Conservation (phyloP, 352 stramenopile genomes). For the Phytophthora sojae region DNA sequence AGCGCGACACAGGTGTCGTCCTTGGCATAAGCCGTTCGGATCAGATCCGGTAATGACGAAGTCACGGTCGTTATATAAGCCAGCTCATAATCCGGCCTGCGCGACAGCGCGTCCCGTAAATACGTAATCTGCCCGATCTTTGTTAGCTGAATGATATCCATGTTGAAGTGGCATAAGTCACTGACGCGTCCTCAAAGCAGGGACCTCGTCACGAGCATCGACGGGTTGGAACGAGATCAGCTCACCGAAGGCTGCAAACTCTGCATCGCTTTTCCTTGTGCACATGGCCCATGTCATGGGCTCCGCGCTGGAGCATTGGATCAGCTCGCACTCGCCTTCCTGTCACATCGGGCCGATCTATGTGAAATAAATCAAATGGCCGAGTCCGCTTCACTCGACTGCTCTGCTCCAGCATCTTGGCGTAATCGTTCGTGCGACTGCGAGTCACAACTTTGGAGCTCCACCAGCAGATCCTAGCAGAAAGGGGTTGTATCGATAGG, state of each 20-base stretch:
- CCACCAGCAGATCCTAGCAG: not conserved
- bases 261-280: too few relatives aligned
- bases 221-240: not conserved
- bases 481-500: not conserved
- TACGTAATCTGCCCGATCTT: not conserved
- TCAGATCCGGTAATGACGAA: too few relatives aligned
- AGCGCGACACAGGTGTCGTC: too few relatives aligned
- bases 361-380: constrained; percentile 29
- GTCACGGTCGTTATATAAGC: too few relatives aligned
- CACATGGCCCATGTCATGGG: too few relatives aligned
- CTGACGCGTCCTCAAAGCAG: too few relatives aligned
- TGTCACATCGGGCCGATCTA: constrained; percentile 15
- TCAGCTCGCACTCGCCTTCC: not conserved
- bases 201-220: not conserved
- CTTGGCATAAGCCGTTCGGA: too few relatives aligned
- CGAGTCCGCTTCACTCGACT: not conserved
- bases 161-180: not conserved
- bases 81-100: too few relatives aligned
- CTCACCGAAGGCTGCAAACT: too few relatives aligned
- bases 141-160: not conserved
- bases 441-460: too few relatives aligned
- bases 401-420: not conserved
- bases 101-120: too few relatives aligned
- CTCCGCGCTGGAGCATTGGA: too few relatives aligned
- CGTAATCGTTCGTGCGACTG: constrained; percentile 12